Evolutionary conservation across 2,329 filamentous ascomycete species (phyloP), one percentile per base, ranked within the genome.

Genomic region (Colletotrichum sidae): DNA sequence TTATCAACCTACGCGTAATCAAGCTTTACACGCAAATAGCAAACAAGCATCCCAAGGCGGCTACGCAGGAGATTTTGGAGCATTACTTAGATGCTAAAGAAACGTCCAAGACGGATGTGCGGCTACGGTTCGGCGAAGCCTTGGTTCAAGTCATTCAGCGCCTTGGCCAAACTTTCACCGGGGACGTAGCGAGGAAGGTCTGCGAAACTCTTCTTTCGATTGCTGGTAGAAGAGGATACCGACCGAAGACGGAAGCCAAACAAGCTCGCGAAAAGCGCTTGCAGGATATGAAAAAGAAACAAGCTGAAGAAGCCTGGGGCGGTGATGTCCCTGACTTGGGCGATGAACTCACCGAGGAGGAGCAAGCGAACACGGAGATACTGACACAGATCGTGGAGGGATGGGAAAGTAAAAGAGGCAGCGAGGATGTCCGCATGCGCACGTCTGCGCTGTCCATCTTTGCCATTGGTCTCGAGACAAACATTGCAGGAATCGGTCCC

Each of bases 371-470:
- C 65, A 83, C 83, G 60, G 87, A 82, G 37, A 80, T 84, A 51
- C 73, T 90, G 37, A 57, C 68, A 5, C 67, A 69, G 37, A 68
- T 69, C 15, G 67, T 69, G 12, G 67, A 69, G 41, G 67, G 68
- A 8, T 67, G 67, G 67, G 68, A 69, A 35, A 68, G 67, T 54
- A 68, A 61, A 41, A 53, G 68, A 50, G 67, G 67, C 25, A 69
- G 60, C 42, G 67, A 69, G 35, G 68, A 69, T 71, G 80, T 92
- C 11, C 84, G 91, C 4, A 85, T 94, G 69, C 86, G 91, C 1
- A 80, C 90, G 12, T 92, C 90, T 25, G 88, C 90, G 4, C 75
- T 94, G 7, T 90, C 89, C 5, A 84, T 93, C 51, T 80, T 93
- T 47, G 85, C 86, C 1, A 78, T 78, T 2, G 82, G 83, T 0